These are phyloP conservation scores for Xanthoconium separans DNA, from an alignment of 1,284 basidiomycete species.

Conservation along the genomic window DNA sequence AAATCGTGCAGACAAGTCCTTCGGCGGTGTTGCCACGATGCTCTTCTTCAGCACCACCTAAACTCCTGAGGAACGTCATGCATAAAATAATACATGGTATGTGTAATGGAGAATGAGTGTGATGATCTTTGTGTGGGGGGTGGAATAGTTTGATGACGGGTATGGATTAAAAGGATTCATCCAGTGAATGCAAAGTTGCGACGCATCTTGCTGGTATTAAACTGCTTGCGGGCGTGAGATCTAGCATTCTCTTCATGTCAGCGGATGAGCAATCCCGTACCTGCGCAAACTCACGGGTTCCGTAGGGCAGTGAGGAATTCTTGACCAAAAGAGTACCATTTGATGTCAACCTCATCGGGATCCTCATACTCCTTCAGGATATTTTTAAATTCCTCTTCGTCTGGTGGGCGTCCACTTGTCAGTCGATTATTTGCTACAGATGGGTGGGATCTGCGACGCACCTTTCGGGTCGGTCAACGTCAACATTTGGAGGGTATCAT, in stretches of 20 bases:
- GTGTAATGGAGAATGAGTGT: slow-evolving; percentile 3
- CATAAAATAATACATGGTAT: slow-evolving; percentile 11
- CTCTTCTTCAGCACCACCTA: not conserved
- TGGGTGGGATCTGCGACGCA: not conserved
- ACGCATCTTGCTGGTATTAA: slow-evolving; percentile 18
- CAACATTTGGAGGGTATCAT: slow-evolving; percentile 28
- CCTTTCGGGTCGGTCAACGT: slow-evolving; percentile 23
- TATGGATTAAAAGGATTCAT: slow-evolving; percentile 1
- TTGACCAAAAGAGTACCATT: slow-evolving; percentile 24
- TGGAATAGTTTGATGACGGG: not conserved
- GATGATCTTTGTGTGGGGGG: not conserved
- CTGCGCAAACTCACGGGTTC: slow-evolving; percentile 20
- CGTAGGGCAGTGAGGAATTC: slow-evolving; percentile 20
- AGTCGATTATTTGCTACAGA: not conserved
- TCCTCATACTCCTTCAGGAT: slow-evolving; percentile 24
- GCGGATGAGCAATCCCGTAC: not conserved
- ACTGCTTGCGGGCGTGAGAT: slow-evolving; percentile 6
- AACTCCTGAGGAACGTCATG: not conserved
- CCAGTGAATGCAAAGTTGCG: slow-evolving; percentile 25
- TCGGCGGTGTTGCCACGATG: not conserved
- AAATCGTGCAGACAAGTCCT: not conserved
- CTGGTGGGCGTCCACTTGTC: slow-evolving; percentile 8
- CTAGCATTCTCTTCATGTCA: slow-evolving; percentile 8
- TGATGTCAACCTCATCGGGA: slow-evolving; percentile 12
- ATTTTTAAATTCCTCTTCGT: slow-evolving; percentile 10